Conservation (phyloP, 495 filamentous ascomycete species). For the Aspergillus sclerotioniger region DNA sequence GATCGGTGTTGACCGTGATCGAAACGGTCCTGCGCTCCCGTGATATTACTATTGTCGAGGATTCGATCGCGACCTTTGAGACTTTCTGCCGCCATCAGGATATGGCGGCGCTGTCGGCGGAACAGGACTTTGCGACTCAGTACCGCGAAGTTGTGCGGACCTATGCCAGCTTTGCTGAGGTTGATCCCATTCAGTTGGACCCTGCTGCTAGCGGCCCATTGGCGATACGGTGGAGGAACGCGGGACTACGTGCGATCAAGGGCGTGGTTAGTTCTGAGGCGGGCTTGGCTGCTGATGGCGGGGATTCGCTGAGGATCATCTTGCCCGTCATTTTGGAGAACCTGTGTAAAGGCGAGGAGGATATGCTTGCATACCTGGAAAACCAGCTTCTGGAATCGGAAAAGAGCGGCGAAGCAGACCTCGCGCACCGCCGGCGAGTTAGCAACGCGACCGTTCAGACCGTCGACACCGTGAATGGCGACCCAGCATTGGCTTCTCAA, state of each 20-base stretch:
- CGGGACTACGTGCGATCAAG: constrained; percentile 75
- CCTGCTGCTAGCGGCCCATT: constrained; percentile 62
- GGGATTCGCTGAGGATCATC: constrained; percentile 68
- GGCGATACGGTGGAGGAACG: constrained; percentile 78
- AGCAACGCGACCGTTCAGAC: constrained; percentile 79
- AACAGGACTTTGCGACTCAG: constrained; percentile 77
- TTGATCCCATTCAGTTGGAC: constrained; percentile 33
- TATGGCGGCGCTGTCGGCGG: constrained; percentile 69
- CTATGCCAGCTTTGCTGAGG: constrained; percentile 73
- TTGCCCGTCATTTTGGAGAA: constrained; percentile 83
- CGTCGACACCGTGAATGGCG: constrained; percentile 61
- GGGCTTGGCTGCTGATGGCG: constrained; percentile 67
- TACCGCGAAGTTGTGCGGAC: constrained; percentile 74
- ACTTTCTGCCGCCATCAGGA: constrained; percentile 82
- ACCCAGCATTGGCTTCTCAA: constrained; percentile 67
- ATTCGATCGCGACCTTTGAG: constrained; percentile 78
- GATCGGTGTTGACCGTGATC: constrained; percentile 75
- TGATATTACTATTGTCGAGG: constrained; percentile 86
- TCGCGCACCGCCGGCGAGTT: constrained; percentile 58
- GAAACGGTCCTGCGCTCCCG: constrained; percentile 71
- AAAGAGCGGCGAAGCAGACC: constrained; percentile 57
- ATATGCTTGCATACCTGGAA: constrained; percentile 61
- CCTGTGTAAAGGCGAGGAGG: constrained; percentile 71
- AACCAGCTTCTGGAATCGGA: constrained; percentile 61
- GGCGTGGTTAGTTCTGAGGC: constrained; percentile 71